phyloP scores from a whole-genome alignment of 495 filamentous ascomycete species.

The Clohesyomyces aquaticus region DNA sequence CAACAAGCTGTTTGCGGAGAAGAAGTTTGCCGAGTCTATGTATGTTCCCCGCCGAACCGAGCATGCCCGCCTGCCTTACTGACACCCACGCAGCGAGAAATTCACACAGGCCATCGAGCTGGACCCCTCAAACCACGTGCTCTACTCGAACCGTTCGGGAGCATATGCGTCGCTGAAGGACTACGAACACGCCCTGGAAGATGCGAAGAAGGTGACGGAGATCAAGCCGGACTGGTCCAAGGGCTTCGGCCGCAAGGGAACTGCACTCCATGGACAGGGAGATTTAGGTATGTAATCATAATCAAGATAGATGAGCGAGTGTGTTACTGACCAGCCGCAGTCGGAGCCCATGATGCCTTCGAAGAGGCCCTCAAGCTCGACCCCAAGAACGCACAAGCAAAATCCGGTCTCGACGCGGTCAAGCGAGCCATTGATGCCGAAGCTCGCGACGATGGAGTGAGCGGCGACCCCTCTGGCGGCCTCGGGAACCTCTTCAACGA shows the following conservation, averaged over 20 bases:
- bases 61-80: slow-evolving; percentile 7
- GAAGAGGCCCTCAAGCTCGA: slow-evolving; percentile 90
- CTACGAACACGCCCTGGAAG: slow-evolving; percentile 79
- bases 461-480: slow-evolving; percentile 70
- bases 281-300: slow-evolving; percentile 71
- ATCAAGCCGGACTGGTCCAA: slow-evolving; percentile 98
- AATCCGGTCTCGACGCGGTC: slow-evolving; percentile 80
- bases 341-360: slow-evolving; percentile 85
- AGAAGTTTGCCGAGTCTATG: slow-evolving; percentile 95
- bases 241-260: slow-evolving; percentile 89
- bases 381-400: slow-evolving; percentile 87
- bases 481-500: slow-evolving; percentile 92
- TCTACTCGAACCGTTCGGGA: slow-evolving; percentile 96
- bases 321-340: slow-evolving; percentile 45
- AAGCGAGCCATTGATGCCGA: slow-evolving; percentile 87
- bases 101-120: slow-evolving; percentile 93
- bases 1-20: slow-evolving; percentile 96
- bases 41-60: slow-evolving; percentile 55
- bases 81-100: slow-evolving; percentile 67
- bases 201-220: slow-evolving; percentile 90
- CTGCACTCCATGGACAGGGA: slow-evolving; percentile 82
- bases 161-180: slow-evolving; percentile 91
- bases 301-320: not conserved
- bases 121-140: slow-evolving; percentile 86
- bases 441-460: slow-evolving; percentile 66